Percentiles rank a stretch among this genome's conserved stretches.
Conservation (phyloP, 495 filamentous ascomycete species). For the Pyronema omphalodes region DNA sequence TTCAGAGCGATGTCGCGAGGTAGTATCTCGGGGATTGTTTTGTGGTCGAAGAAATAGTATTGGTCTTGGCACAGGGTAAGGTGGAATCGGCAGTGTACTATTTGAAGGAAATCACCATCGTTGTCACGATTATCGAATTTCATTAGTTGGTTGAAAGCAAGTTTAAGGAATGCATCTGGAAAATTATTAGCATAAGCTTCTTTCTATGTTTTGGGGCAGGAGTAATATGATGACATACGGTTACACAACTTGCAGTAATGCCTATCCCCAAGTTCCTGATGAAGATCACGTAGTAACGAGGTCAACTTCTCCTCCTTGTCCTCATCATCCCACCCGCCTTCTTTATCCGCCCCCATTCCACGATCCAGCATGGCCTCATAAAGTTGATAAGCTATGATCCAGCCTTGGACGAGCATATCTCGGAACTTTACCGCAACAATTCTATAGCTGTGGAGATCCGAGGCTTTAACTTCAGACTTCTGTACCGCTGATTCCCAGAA, state of each 20-base stretch:
- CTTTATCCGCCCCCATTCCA: conserved; percentile 8
- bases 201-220: not conserved
- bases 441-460: conserved; percentile 23
- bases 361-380: conserved; percentile 18
- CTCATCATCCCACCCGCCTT: conserved; percentile 8
- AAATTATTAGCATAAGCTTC: conserved; percentile 14
- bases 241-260: conserved; percentile 63
- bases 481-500: conserved; percentile 64
- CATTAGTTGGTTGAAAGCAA: conserved; percentile 67
- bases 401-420: conserved; percentile 76
- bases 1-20: conserved; percentile 56
- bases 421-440: conserved; percentile 52
- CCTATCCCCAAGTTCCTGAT: conserved; percentile 70
- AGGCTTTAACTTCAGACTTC: conserved; percentile 42
- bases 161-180: conserved; percentile 63
- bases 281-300: conserved; percentile 36
- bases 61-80: conserved; percentile 24
- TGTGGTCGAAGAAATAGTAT: conserved; percentile 26
- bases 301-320: conserved; percentile 13
- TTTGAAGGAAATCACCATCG: conserved; percentile 19
- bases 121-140: conserved; percentile 27
- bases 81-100: conserved; percentile 22
- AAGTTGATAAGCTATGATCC: conserved; percentile 48
- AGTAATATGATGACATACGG: conserved; percentile 6
- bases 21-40: conserved; percentile 42